Evolutionary conservation across 345 rosid genomes (phyloP).

Genomic region (Moricandia arvensis): DNA sequence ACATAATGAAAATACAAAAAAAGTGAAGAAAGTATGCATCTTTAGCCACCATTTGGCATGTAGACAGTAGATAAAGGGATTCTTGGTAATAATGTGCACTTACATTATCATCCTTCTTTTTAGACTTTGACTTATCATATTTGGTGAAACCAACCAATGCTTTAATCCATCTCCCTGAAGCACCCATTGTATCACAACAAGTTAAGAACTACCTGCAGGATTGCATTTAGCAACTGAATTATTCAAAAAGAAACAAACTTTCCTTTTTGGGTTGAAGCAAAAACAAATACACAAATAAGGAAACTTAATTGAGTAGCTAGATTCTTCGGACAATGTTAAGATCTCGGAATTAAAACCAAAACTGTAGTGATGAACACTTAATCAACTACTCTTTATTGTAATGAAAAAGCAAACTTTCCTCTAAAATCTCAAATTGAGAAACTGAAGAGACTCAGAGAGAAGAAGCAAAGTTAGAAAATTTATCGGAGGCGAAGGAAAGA

Average conservation of each 20-base stretch:
- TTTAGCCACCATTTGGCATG: not conserved
- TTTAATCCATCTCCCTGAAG: constrained; percentile 91
- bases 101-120: constrained; percentile 66
- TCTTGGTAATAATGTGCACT: constrained; percentile 23
- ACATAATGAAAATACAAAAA: not conserved
- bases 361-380: not conserved
- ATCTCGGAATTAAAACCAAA: constrained; percentile 14
- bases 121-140: constrained; percentile 69
- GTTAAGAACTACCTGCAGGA: constrained; percentile 29
- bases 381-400: not conserved
- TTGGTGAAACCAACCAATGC: constrained; percentile 82
- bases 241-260: not conserved
- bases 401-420: not conserved
- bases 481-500: constrained; percentile 15
- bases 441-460: not conserved
- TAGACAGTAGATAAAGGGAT: not conserved
- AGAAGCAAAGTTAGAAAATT: not conserved
- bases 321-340: not conserved
- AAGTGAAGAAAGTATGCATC: not conserved
- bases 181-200: constrained; percentile 62
- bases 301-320: constrained; percentile 20
- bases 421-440: not conserved
- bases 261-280: not conserved
- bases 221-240: constrained; percentile 6
- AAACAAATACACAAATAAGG: not conserved